Evolutionary conservation across 306 rosid genomes (phyloP), one percentile per base, ranked within the genome.

Genomic region (Gillenia trifoliata): DNA sequence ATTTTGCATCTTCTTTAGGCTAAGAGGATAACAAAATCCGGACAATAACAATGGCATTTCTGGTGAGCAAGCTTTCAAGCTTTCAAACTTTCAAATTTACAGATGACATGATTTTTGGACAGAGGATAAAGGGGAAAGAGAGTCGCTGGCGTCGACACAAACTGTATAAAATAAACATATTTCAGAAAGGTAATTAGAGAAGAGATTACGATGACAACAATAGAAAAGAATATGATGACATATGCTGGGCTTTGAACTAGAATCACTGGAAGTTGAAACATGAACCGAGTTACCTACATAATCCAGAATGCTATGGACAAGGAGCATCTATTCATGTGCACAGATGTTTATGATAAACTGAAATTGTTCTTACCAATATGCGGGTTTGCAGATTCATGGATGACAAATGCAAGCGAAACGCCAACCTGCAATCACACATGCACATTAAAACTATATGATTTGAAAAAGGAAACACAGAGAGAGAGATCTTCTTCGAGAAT

Each of bases 331-430:
- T 10, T 50, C 34, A 56, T 62, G 47, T 8, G 31, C 72, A 8
- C 40, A 62, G 22, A 56, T 65, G 49, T 4, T n/a, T 41, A 45
- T 47, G 20, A 34, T 20, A 25, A 55, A 50, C 36, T 34, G 17
- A 77, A 41, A 72, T n/a, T 74, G 68, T 43, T 79, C 92, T 85
- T 83, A 92, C 99, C 99, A 82, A 94, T 84, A 82, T 94, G 99
- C 66, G 97, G 99, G 79, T 94, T 94, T 54, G 99, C 97, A 56
- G 99, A 94, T 85, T 94, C 99, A 43, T 92, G 92, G 82, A 90
- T 92, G 78, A 94, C 99, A 86, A 94, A 94, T 70, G 90, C 99
- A 75, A 94, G 99, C 3, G 99, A 87, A 73, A 79, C 87, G 67
- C 99, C 95, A 83, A 90, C 99, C 97, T 94, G 75, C 74, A 81